Conservation (phyloP, 2,329 filamentous ascomycete species). For the Helminthosporium solani region DNA sequence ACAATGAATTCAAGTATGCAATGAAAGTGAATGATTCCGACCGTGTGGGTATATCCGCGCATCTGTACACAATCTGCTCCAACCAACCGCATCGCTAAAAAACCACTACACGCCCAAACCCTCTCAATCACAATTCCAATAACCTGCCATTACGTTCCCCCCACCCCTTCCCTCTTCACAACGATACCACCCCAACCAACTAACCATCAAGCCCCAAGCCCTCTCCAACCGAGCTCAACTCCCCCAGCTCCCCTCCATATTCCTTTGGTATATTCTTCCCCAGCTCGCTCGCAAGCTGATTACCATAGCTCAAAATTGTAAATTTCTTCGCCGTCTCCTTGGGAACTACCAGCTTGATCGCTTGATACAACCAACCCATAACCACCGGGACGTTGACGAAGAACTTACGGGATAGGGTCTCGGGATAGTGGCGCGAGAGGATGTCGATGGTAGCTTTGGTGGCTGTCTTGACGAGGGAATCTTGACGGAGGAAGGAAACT, state of each 20-base stretch:
- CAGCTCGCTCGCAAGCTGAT: conserved; percentile 65
- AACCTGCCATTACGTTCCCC: conserved; percentile 22
- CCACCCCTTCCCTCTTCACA: neutral
- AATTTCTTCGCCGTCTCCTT: conserved; percentile 54
- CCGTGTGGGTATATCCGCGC: neutral
- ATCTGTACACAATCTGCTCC: neutral
- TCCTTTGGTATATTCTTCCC: conserved; percentile 67
- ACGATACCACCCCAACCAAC: neutral
- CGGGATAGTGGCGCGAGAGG: conserved; percentile 82
- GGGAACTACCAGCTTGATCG: conserved; percentile 49
- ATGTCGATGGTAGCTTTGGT: conserved; percentile 78
- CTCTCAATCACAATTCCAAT: neutral
- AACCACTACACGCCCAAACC: neutral
- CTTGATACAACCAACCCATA: conserved; percentile 73
- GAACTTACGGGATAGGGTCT: conserved; percentile 87
- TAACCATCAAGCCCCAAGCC: conserved; percentile 41
- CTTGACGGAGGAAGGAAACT: conserved; percentile 82
- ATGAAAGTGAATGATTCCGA: neutral
- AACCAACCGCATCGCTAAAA: neutral
- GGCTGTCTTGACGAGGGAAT: conserved; percentile 72
- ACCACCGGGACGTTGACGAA: conserved; percentile 90
- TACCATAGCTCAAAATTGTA: conserved; percentile 58
- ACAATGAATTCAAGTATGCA: neutral
- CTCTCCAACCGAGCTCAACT: conserved; percentile 48
- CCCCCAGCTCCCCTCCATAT: conserved; percentile 73